Evolutionary conservation across 2,329 filamentous ascomycete species (phyloP).

Genomic region (Penicillium occitanis): DNA sequence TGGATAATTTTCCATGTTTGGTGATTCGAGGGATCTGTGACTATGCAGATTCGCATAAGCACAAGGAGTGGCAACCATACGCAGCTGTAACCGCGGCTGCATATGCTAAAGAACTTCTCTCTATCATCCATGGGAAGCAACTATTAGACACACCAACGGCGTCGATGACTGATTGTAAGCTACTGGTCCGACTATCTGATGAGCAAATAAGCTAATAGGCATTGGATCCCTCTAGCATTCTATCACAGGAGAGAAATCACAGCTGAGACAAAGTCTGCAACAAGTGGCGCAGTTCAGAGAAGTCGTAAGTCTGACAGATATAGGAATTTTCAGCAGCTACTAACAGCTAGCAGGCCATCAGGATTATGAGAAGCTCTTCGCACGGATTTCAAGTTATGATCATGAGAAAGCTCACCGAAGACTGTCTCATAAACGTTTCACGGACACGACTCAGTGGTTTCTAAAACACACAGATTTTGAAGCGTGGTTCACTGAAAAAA

Average conservation of each 20-base stretch:
- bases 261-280: not conserved
- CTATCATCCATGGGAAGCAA: not conserved
- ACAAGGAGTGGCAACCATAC: not conserved
- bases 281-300: not conserved
- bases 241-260: not conserved
- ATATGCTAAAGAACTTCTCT: not conserved
- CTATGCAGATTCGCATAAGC: not conserved
- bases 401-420: conserved; percentile 26
- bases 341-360: conserved; percentile 11
- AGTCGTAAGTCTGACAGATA: not conserved
- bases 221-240: not conserved
- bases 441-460: conserved; percentile 25
- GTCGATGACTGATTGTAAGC: not conserved
- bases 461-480: conserved; percentile 23
- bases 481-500: conserved; percentile 24
- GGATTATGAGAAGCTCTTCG: conserved; percentile 19
- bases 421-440: conserved; percentile 25
- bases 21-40: not conserved
- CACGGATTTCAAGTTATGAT: conserved; percentile 24
- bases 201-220: not conserved
- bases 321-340: not conserved
- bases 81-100: not conserved
- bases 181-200: not conserved
- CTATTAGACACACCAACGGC: not conserved
- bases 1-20: not conserved